These are phyloP conservation scores for Metschnikowia baotianmanensis DNA, from an alignment of 805 yeast genomes.

Conservation along the genomic window DNA sequence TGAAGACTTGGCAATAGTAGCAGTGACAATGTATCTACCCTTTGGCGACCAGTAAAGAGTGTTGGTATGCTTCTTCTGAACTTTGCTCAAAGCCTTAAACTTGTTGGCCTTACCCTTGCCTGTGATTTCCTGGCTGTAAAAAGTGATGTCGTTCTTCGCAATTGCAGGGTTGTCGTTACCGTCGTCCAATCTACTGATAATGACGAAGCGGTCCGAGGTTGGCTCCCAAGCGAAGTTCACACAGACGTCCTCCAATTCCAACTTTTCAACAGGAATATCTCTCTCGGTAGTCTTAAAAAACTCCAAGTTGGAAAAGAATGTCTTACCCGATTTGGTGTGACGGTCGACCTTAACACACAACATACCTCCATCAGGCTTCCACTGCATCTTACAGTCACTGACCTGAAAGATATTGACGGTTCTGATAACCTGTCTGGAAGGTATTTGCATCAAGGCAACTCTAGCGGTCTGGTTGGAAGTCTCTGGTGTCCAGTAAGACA, in stretches of 20 bases:
- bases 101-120: conserved; percentile 47
- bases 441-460: conserved; percentile 85
- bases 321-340: conserved; percentile 93
- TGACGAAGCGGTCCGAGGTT: conserved; percentile 78
- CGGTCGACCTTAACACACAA: conserved; percentile 95
- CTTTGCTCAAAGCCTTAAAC: conserved; percentile 59
- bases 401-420: conserved; percentile 95
- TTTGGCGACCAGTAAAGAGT: conserved; percentile 85
- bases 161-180: conserved; percentile 61
- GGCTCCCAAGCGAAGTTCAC: conserved; percentile 96
- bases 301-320: conserved; percentile 86
- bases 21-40: conserved; percentile 76
- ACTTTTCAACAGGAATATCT: conserved; percentile 90
- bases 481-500: conserved; percentile 98
- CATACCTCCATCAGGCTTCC: conserved; percentile 87
- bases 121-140: conserved; percentile 74
- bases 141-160: conserved; percentile 63
- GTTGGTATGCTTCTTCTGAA: conserved; percentile 65
- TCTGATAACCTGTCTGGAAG: conserved; percentile 78
- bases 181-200: conserved; percentile 62
- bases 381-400: conserved; percentile 81
- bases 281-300: conserved; percentile 84
- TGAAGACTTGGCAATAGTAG: conserved; percentile 45
- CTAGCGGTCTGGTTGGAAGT: conserved; percentile 88
- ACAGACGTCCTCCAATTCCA: conserved; percentile 89